Evolutionary conservation across 495 filamentous ascomycete species (phyloP).

Genomic region (Aspergillus conjunctus): DNA sequence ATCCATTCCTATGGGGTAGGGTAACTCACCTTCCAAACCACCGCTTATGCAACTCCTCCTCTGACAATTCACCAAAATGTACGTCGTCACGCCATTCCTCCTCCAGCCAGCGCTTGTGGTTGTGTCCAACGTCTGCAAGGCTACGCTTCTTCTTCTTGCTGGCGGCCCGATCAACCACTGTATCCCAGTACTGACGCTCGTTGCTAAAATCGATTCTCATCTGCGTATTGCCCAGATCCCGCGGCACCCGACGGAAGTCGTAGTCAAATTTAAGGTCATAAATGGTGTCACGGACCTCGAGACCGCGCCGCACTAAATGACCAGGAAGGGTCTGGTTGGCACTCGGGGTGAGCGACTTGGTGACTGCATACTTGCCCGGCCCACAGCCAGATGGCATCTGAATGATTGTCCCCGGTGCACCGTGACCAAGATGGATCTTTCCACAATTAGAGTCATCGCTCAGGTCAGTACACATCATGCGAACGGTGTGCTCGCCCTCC

Average conservation of each 20-base stretch:
- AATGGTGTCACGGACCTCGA: not conserved
- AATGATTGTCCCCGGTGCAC: conserved; percentile 14
- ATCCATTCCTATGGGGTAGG: not conserved
- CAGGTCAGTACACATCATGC: conserved; percentile 4
- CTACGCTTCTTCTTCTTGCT: conserved; percentile 10
- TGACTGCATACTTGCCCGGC: conserved; percentile 3
- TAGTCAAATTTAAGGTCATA: conserved; percentile 14
- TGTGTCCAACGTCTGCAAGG: not conserved
- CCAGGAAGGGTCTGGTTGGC: conserved; percentile 10
- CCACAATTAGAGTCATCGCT: conserved; percentile 6
- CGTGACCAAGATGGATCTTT: conserved; percentile 7
- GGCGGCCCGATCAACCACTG: conserved; percentile 3
- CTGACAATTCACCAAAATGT: not conserved
- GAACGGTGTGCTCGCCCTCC: conserved; percentile 4
- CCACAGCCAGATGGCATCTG: conserved; percentile 17
- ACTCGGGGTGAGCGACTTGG: not conserved
- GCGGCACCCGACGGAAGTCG: conserved; percentile 12
- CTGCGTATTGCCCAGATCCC: conserved; percentile 8
- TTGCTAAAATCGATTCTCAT: conserved; percentile 18
- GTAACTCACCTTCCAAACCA: conserved; percentile 9
- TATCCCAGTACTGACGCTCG: conserved; percentile 12
- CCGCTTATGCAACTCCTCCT: conserved; percentile 6
- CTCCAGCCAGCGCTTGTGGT: conserved; percentile 13
- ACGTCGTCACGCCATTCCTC: conserved; percentile 12
- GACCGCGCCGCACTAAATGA: conserved; percentile 1